Evolutionary conservation across 495 filamentous ascomycete species (phyloP), one percentile per base, ranked within the genome.

Genomic region (Penicillium coprophilum): DNA sequence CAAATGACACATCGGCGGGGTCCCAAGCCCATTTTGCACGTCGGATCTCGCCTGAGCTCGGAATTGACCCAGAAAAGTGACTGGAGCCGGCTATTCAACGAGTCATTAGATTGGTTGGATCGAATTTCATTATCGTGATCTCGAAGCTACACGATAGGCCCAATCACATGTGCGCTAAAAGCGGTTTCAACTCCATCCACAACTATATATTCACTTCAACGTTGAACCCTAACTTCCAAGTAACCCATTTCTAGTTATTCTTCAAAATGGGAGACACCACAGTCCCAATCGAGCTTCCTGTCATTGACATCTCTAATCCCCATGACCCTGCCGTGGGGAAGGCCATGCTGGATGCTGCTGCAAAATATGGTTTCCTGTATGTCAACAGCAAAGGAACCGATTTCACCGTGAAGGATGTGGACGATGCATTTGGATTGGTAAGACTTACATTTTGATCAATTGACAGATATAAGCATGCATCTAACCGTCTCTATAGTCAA

Each of bases 281-380:
- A 10, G 21, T 46, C 24, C 76, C 83, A 50, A 82, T 81, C 46
- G 63, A 77, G 20, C 89, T 96, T 27, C 90, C 92, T 11, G 75
- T 96, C 59, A 88, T 97, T 61, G 86, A 96, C 66, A 84, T 97
- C 64, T 85, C 72, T 44, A 64, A 75, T 23, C 69, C 71, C 41
- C 72, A 84, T 56, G 71, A 82, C 61, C 60, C 75, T 19, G 73
- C 82, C 60, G 82, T 85, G 53, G 89, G 90, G 47, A 81, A 82
- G 56, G 74, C 86, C 40, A 80, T 97, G 32, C 84, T 97, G 28
- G 81, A 90, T 55, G 94, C 92, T 1, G 90, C 90, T 8, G 79
- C 86, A 32, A 82, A 85, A 24, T 85, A 90, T 69, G 93, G 93
- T 46, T 97, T 97, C 66, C 80, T 97, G 30, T 97, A 94, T 71